Base-by-base conservation (phyloP, 306 rosid genomes). In the Prunus davidiana region DNA sequence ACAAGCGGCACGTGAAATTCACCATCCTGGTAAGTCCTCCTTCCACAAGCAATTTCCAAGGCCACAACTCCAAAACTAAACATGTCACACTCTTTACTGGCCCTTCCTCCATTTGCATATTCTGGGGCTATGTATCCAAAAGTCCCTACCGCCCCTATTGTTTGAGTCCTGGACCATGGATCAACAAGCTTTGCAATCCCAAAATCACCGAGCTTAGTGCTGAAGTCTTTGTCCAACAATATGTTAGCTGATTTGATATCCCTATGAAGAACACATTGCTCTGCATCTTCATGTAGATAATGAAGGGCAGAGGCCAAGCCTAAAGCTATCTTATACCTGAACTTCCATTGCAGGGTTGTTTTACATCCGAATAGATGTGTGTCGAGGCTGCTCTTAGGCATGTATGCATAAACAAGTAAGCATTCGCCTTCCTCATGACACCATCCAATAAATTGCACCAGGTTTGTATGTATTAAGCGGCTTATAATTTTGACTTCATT, bases 211-310 rank as follows among this genome's bases (percentile, higher is more conserved):
- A 89, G 87, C 65, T 89, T 89, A 0, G 88, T 79, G 67, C 79
- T 80, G 62, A 87, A 89, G 52, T 82, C 80, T 1, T 63, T 72
- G 74, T 89, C 89, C 65, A 89, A 11, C 66, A 89, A 58, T 51
- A 89, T 72, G 47, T 89, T 89, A 3, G 87, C 87, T 0, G 91
- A 85, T 32, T 89, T 89, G 7, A 89, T 89, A 24, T 89, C 93
- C 34, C 91, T 83, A 15, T 89, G 93, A 32, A 87, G 85, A 10
- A 89, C 86, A 61, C 86, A 83, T 54, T 86, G 89, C 58, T 89
- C 87, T 2, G 85, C 85, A 9, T 85, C 91, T 41, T 86, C 93
- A 3, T 89, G 93, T 49, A 87, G 91, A 69, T 89, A 89, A 8
- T 65, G 87, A 60, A 89, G 79, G 14, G 91, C 93, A 0, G 80